phyloP scores from a whole-genome alignment of 2,329 filamentous ascomycete genomes.

The Fusarium foetens region DNA sequence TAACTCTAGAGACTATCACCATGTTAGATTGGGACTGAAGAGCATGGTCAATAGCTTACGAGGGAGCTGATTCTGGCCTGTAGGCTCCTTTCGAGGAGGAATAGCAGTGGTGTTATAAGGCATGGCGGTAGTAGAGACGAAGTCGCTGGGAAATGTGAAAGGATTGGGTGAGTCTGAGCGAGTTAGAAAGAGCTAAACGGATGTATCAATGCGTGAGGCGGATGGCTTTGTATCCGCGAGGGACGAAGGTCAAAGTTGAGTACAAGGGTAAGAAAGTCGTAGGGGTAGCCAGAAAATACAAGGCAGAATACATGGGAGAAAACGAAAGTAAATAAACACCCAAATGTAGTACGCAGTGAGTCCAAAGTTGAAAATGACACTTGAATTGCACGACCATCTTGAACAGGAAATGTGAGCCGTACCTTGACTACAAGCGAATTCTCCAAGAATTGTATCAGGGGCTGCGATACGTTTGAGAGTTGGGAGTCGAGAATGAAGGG shows the following conservation, averaged over 20 bases:
- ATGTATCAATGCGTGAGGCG: neutral
- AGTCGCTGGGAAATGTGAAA: neutral
- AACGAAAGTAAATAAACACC: neutral
- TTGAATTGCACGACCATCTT: neutral
- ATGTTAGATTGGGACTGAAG: slow-evolving; percentile 2
- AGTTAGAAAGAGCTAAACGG: neutral
- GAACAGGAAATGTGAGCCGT: neutral
- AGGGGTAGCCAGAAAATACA: neutral
- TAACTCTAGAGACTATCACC: slow-evolving; percentile 83
- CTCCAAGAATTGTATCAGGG: slow-evolving; percentile 1
- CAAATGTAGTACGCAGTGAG: too few relatives aligned
- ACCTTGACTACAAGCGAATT: slow-evolving; percentile 9
- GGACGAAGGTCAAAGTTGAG: neutral
- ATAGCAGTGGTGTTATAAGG: slow-evolving; percentile 91
- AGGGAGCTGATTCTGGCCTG: slow-evolving; percentile 85
- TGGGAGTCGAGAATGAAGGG: neutral
- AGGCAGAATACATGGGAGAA: neutral
- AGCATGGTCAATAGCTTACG: slow-evolving; percentile 65
- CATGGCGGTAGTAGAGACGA: slow-evolving; percentile 62
- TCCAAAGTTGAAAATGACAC: neutral
- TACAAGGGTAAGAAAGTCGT: neutral
- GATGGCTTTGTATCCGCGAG: neutral
- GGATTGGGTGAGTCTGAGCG: neutral
- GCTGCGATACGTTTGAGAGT: neutral
- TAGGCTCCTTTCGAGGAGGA: slow-evolving; percentile 81